phyloP scores from a whole-genome alignment of 495 filamentous ascomycete genomes.

The Neohortaea acidophila region DNA sequence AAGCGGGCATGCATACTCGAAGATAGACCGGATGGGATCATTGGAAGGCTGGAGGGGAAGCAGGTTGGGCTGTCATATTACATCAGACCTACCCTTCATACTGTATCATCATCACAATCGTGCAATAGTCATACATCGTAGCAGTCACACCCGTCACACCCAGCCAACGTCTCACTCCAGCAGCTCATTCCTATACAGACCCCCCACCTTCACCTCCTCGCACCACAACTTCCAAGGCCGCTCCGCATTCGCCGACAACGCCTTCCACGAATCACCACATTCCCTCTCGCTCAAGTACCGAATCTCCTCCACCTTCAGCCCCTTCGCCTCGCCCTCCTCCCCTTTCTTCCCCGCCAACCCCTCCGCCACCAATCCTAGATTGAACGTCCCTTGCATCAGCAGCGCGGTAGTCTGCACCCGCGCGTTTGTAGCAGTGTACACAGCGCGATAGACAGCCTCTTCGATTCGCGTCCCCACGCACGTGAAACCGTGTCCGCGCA shows the following conservation, averaged over 20 bases:
- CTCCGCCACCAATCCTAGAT: constrained; percentile 14
- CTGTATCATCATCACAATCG: too few relatives aligned
- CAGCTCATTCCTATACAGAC: constrained; percentile 25
- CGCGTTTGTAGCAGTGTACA: constrained; percentile 26
- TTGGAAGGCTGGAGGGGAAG: too few relatives aligned
- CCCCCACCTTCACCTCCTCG: constrained; percentile 22
- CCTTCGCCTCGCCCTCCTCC: constrained; percentile 24
- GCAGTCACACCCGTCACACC: not conserved
- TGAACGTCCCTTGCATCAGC: constrained; percentile 20
- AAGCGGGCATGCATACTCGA: too few relatives aligned
- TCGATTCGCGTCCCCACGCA: constrained; percentile 21
- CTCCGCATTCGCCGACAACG: constrained; percentile 10
- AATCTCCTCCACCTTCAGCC: constrained; percentile 24
- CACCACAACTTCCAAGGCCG: constrained; percentile 27
- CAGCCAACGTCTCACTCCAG: constrained; percentile 1
- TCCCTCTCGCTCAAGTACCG: constrained; percentile 26
- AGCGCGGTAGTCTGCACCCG: constrained; percentile 23
- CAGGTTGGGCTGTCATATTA: too few relatives aligned
- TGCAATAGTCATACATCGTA: not conserved
- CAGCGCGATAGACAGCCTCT: constrained; percentile 24
- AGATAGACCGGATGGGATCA: too few relatives aligned
- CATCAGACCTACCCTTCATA: too few relatives aligned
- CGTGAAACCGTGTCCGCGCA: constrained; percentile 28
- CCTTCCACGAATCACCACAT: constrained; percentile 22
- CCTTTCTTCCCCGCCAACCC: constrained; percentile 24